Base-by-base conservation (phyloP, 495 filamentous ascomycete species). In the Bryoglossum gracile region DNA sequence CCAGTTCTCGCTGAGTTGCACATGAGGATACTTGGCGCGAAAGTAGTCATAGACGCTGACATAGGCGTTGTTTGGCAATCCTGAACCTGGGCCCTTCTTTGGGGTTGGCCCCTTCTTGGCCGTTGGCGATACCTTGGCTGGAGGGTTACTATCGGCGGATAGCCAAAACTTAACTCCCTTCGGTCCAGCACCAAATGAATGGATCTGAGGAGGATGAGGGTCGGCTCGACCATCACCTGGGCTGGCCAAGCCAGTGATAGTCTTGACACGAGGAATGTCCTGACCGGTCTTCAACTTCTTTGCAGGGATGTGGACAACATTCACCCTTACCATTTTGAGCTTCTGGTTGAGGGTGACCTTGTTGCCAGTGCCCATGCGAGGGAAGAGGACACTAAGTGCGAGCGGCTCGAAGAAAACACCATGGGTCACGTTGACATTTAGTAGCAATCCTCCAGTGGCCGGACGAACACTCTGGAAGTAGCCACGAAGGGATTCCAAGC, bases 401-500 rank as follows among this genome's bases (percentile, higher is more conserved):
- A 50, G 28, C 38, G 61, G 47, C 10, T 56, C 34, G 24, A 71
- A 64, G 50, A 77, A 77, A 4, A 73, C 64, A 8, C 66, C 68
- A 35, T 75, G 68, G 4, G 67, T 66, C 6, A 74, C 68, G 37
- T 77, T 75, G 25, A 77, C 72, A 44, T 87, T 86, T 3, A 85
- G 61, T 0, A 86, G 65, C 8, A 84, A 55, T 4, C 82, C 73
- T 3, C 76, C 74, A 3, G 84, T 86, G 8, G 78, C 81, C 0
- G 74, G 68, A 18, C 83, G 80, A 13, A 81, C 75, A 62, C 81
- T 86, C 43, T 80, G 69, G 50, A 84, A 84, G 54, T 75, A 87
- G 0, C 84, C 84, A 41, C 83, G 75, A 0, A 83, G 62, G 3
- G 75, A 72, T 1, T 73, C 60, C 0, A 79, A 62, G 5, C 72